A percentile compares a stretch with the other conserved stretches of the same genome.
Conservation (phyloP, 1,139 yeast species). For the Scheffersomyces lignicola region DNA sequence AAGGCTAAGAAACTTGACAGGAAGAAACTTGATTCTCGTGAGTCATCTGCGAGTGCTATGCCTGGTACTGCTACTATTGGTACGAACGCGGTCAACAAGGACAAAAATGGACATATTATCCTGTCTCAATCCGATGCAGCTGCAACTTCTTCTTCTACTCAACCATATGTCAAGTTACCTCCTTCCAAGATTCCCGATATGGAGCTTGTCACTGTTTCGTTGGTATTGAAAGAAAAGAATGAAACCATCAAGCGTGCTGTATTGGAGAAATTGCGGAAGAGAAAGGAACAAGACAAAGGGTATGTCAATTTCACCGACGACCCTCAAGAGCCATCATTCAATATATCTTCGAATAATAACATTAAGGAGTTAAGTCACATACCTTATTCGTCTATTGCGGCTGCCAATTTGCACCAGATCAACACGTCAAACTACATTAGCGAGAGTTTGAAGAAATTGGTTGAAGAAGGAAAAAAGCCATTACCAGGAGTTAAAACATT, state of each 20-base stretch:
- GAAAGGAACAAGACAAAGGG: conserved; percentile 69
- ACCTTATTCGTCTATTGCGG: conserved; percentile 76
- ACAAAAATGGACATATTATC: conserved; percentile 14
- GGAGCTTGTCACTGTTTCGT: conserved; percentile 81
- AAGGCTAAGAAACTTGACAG: conserved; percentile 25
- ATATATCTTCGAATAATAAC: conserved; percentile 55
- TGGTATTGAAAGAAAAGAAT: conserved; percentile 73
- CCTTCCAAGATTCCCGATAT: conserved; percentile 92
- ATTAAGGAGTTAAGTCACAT: conserved; percentile 59
- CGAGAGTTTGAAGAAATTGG: conserved; percentile 37
- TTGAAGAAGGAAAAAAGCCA: conserved; percentile 42
- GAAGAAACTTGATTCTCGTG: conserved; percentile 20
- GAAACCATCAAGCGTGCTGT: conserved; percentile 79
- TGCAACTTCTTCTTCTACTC: conserved; percentile 45
- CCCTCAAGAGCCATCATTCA: conserved; percentile 84
- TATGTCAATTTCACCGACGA: conserved; percentile 88
- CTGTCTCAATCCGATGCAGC: conserved; percentile 18
- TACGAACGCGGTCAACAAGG: conserved; percentile 17
- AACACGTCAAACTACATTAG: conserved; percentile 58
- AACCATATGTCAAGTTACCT: conserved; percentile 84
- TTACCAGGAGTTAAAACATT: conserved; percentile 48
- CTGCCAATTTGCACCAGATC: conserved; percentile 71
- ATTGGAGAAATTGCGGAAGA: conserved; percentile 72
- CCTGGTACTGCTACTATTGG: conserved; percentile 17
- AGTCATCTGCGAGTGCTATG: conserved; percentile 15